A percentile compares a stretch with the other conserved stretches of the same genome.
Evolutionary conservation across 768 basidiomycete genomes (phyloP).

Genomic region (Mycena vitilis): DNA sequence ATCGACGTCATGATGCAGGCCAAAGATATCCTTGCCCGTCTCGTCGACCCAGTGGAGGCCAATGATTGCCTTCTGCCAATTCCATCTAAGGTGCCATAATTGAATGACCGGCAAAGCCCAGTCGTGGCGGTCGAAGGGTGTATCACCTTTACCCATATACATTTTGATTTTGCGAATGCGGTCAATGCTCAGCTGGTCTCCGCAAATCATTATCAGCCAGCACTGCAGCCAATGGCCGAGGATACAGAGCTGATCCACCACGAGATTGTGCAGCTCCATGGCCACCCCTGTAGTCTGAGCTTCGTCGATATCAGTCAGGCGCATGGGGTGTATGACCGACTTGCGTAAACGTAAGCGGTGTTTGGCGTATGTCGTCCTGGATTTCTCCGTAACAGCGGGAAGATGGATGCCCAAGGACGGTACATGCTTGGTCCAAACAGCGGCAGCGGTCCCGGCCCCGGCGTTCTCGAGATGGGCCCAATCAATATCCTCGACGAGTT

Average conservation of each 20-base stretch:
- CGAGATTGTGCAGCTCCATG: constrained; percentile 24
- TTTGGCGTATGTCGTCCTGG: constrained; percentile 6
- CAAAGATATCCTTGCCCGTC: constrained; percentile 18
- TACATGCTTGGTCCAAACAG: background rate
- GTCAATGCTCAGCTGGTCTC: constrained; percentile 37
- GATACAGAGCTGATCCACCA: constrained; percentile 30
- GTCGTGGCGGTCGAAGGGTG: constrained; percentile 21
- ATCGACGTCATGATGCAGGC: constrained; percentile 24
- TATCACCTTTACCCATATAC: constrained; percentile 26
- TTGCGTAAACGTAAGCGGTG: constrained; percentile 33
- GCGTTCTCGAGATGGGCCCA: constrained; percentile 1
- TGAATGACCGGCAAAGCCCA: constrained; percentile 39
- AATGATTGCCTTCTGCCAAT: constrained; percentile 33
- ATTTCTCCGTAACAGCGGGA: constrained; percentile 12
- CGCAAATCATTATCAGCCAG: constrained; percentile 33
- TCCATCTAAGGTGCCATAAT: constrained; percentile 38
- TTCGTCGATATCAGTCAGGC: constrained; percentile 33
- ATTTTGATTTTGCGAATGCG: constrained; percentile 32
- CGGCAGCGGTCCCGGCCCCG: background rate
- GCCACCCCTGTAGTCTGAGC: constrained; percentile 20
- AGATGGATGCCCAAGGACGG: constrained; percentile 12
- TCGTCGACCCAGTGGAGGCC: constrained; percentile 25
- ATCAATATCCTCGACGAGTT: constrained; percentile 27
- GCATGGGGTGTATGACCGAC: constrained; percentile 26
- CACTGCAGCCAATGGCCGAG: constrained; percentile 8